Evolutionary conservation across 2,329 filamentous ascomycete species (phyloP).

Genomic region (Penicillium aurantiogriseum): DNA sequence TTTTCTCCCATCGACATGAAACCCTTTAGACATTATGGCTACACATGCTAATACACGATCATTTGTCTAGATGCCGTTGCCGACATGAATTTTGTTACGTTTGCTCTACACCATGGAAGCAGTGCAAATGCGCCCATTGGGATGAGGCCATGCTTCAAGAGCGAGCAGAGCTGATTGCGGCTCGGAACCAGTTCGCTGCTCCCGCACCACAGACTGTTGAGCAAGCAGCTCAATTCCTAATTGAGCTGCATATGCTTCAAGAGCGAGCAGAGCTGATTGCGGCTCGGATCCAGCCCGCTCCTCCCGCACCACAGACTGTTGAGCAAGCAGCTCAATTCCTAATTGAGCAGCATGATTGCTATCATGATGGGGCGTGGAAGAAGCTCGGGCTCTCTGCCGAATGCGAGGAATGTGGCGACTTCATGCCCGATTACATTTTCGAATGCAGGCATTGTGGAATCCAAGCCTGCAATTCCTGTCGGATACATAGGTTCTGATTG

Average conservation of each 20-base stretch:
- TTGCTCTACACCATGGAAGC: constrained; percentile 30
- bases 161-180: background rate
- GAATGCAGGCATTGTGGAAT: background rate
- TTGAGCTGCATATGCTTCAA: background rate
- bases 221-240: background rate
- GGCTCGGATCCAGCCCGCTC: background rate
- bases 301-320: background rate
- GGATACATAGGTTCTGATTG: background rate
- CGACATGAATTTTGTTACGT: constrained; percentile 34
- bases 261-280: background rate
- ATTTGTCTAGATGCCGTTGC: constrained; percentile 29
- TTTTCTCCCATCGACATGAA: background rate
- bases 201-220: background rate
- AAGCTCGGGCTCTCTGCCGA: background rate
- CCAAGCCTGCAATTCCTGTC: background rate
- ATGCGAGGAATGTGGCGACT: background rate
- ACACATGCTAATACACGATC: background rate
- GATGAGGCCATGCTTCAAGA: constrained; percentile 4
- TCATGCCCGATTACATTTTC: background rate
- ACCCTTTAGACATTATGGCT: no score
- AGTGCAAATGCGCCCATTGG: constrained; percentile 28
- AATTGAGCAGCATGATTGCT: background rate
- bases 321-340: background rate
- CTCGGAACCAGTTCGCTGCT: background rate
- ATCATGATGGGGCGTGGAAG: background rate